Conservation (phyloP, 2,329 filamentous ascomycete genomes). For the Penicillium hordei region DNA sequence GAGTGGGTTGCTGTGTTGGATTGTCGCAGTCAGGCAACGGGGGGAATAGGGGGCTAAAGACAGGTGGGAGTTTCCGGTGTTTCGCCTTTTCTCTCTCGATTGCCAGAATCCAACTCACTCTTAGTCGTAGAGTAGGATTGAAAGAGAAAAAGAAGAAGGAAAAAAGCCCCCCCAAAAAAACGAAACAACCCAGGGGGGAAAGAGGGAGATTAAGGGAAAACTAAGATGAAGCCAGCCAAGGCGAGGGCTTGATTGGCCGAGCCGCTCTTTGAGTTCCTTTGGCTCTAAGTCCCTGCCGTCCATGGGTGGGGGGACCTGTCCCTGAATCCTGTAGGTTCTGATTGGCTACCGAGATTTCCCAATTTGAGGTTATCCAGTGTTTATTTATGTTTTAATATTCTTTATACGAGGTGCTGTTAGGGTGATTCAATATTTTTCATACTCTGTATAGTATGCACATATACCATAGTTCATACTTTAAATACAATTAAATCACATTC, state of each 20-base stretch:
- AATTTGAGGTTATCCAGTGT: not conserved
- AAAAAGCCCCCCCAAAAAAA: not conserved
- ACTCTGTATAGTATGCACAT: not conserved
- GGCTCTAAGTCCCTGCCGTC: conserved; percentile 1
- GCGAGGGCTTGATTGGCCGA: conserved; percentile 11
- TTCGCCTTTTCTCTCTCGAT: not conserved
- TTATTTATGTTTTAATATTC: not conserved
- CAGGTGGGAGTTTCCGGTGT: not conserved
- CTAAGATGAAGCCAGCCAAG: conserved; percentile 12
- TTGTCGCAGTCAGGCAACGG: conserved; percentile 7
- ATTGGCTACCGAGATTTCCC: not conserved
- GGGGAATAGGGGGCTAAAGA: conserved; percentile 13
- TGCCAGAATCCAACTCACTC: not conserved
- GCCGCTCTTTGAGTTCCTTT: conserved; percentile 7
- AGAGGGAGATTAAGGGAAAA: conserved; percentile 5
- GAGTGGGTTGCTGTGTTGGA: conserved; percentile 1
- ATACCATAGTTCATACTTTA: not conserved
- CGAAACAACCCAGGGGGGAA: not conserved
- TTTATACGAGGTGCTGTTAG: not conserved
- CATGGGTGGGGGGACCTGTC: not conserved
- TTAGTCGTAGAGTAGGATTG: conserved; percentile 4
- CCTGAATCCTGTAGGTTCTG: not conserved
- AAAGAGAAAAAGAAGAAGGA: not conserved
- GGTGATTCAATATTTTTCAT: not conserved
- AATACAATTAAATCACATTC: not conserved